Base-by-base conservation (phyloP, 805 yeast genomes). In the Myxozyma vanderwaltii region DNA sequence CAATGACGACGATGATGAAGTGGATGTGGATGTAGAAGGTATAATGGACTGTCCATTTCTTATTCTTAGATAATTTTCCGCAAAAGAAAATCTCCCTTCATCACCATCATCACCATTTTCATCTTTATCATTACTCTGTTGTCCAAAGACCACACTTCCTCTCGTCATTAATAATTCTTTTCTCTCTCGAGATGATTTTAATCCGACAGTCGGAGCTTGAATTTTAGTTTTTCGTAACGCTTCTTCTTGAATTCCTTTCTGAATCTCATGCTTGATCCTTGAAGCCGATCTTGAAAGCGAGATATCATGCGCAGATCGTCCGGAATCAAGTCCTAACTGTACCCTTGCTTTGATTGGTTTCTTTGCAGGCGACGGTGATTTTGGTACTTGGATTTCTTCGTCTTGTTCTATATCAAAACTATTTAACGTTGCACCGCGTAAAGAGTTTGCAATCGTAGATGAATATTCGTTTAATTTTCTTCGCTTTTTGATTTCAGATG, bases 321-420 rank as follows among this genome's bases (percentile, higher is more conserved):
- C 64, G 10, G 56, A 61, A 50, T 67, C 71, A 24, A 69, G 58
- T 1, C 71, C 71, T 7, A 68, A 60, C 4, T 24, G 38, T 10
- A 61, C 46, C 17, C 72, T 53, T 10, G 66, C 63, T 1, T 70
- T 70, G 27, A 41, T 39, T 36, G 21, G 15, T n/a, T 38, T 38
- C 21, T 53, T 56, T 15, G 38, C 19, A 29, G 64, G 60, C 17
- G 63, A 59, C 7, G 65, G 65, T 21, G 65, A 59, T 36, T 59
- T 60, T 10, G 56, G 51, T n/a, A 61, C 63, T 27, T 45, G 64
- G 21, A 60, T 40, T 19, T 46, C 51, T 6, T 53, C 51, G 17
- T 33, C 40, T 21, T 15, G 13, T 12, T n/a, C n/a, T 21, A 3
- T 8, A 44, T 44, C 17, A 29, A 21, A 10, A 17, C 33, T 10